Evolutionary conservation across 2,329 filamentous ascomycete genomes (phyloP).

Genomic region (Microdochium paspali): DNA sequence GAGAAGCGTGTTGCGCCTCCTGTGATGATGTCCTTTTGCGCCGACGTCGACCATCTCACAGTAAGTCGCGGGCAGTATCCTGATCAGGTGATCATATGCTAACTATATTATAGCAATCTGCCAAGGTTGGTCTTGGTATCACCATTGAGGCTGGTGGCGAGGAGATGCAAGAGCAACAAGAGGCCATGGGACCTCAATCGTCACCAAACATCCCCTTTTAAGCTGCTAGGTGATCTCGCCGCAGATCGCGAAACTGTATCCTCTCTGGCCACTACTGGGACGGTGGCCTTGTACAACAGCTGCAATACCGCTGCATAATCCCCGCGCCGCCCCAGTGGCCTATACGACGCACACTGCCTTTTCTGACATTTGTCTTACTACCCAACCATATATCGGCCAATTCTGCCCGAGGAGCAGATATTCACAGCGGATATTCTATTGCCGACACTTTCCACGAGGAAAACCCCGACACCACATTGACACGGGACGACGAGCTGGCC

Average conservation of each 20-base stretch:
- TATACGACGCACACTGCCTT: not conserved
- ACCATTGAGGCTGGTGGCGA: conserved; percentile 81
- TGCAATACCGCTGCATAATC: not conserved
- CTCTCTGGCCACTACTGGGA: not conserved
- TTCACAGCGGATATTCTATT: not conserved
- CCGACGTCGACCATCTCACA: conserved; percentile 92
- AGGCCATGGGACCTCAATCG: conserved; percentile 43
- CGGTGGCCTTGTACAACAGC: not conserved
- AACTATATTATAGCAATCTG: conserved; percentile 60
- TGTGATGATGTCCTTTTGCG: conserved; percentile 88
- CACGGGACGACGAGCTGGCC: conserved; percentile 3
- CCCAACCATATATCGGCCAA: conserved; percentile 1
- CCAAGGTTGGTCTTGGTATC: conserved; percentile 89
- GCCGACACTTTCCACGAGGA: not conserved
- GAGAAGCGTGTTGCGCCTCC: conserved; percentile 94
- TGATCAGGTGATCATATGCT: conserved; percentile 9
- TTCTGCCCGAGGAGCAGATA: not conserved
- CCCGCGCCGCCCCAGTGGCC: not conserved
- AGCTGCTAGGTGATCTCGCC: conserved; percentile 9
- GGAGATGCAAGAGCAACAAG: conserved; percentile 80
- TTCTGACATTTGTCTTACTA: conserved; percentile 2
- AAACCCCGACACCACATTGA: not conserved
- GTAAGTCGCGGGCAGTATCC: conserved; percentile 44
- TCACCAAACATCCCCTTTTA: conserved; percentile 58
- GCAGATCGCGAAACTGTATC: not conserved